A percentile compares a stretch with the other conserved stretches of the same genome.
These are phyloP conservation scores for Pythium aphanidermatum DNA, from an alignment of 352 stramenopile genomes.

Conservation along the genomic window DNA sequence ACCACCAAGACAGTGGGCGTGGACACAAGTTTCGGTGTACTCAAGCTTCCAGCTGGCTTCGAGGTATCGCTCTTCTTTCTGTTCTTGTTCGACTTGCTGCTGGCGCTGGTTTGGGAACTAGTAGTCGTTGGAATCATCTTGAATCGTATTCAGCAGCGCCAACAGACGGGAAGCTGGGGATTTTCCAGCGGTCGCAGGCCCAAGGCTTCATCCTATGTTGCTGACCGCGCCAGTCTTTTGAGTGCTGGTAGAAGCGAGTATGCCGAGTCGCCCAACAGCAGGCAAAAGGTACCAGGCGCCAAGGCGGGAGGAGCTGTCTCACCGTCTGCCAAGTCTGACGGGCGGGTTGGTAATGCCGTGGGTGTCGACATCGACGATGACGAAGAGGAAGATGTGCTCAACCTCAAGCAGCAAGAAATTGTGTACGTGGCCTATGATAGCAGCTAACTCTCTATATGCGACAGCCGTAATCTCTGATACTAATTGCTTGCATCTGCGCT, in stretches of 20 bases:
- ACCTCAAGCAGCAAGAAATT: conserved; percentile 15
- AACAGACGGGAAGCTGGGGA: conserved; percentile 13
- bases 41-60: conserved; percentile 45
- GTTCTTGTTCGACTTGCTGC: conserved; percentile 53
- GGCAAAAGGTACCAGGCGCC: background rate
- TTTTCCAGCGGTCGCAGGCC: conserved; percentile 7
- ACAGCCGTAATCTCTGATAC: too few relatives aligned
- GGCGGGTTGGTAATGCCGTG: background rate
- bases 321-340: conserved; percentile 5
- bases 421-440: conserved; percentile 20
- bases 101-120: conserved; percentile 54
- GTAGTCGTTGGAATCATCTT: conserved; percentile 49
- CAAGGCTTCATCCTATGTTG: conserved; percentile 29
- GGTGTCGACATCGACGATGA: conserved; percentile 19
- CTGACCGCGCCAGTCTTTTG: conserved; percentile 48
- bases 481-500: too few relatives aligned
- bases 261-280: background rate
- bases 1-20: conserved; percentile 39
- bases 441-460: conserved; percentile 4
- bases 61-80: conserved; percentile 60
- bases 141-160: conserved; percentile 40
- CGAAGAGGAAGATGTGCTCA: conserved; percentile 23
- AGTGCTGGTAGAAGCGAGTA: conserved; percentile 6
- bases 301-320: background rate
- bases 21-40: conserved; percentile 53